phyloP scores from a whole-genome alignment of 2,329 filamentous ascomycete species.

The Thermomyces lanuginosus region DNA sequence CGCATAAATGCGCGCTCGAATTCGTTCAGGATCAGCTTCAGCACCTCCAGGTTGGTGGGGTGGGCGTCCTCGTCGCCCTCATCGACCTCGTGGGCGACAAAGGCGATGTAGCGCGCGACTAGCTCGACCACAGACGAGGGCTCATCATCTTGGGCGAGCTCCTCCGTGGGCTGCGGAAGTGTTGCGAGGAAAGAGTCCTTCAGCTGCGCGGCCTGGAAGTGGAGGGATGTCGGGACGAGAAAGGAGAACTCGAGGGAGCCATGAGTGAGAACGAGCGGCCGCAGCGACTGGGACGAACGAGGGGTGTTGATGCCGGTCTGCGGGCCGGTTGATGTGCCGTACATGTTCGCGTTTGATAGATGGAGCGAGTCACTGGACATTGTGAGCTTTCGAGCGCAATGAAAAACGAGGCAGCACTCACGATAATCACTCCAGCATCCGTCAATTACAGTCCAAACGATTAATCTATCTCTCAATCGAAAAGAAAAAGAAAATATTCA shows the following conservation, averaged over 20 bases:
- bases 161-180: slow-evolving; percentile 82
- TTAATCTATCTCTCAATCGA: slow-evolving; percentile 1
- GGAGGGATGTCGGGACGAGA: slow-evolving; percentile 82
- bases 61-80: slow-evolving; percentile 80
- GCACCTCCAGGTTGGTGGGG: slow-evolving; percentile 78
- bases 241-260: slow-evolving; percentile 94
- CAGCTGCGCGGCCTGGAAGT: slow-evolving; percentile 89
- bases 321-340: slow-evolving; percentile 62
- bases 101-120: slow-evolving; percentile 84
- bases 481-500: slow-evolving; percentile 2
- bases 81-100: slow-evolving; percentile 74
- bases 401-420: too few species aligned
- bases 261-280: slow-evolving; percentile 78
- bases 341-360: too few species aligned
- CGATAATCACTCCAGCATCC: too few species aligned
- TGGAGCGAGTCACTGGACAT: too few species aligned
- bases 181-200: slow-evolving; percentile 78
- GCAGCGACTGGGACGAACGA: slow-evolving; percentile 79
- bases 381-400: too few species aligned
- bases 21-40: slow-evolving; percentile 84
- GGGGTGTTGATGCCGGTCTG: slow-evolving; percentile 96
- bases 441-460: too few species aligned
- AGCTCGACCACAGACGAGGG: slow-evolving; percentile 90
- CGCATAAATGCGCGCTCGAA: slow-evolving; percentile 90
- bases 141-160: slow-evolving; percentile 95